Percentiles rank a stretch among this genome's conserved stretches.
Evolutionary conservation across 495 filamentous ascomycete species (phyloP).

Genomic region (Bombardia bombarda): DNA sequence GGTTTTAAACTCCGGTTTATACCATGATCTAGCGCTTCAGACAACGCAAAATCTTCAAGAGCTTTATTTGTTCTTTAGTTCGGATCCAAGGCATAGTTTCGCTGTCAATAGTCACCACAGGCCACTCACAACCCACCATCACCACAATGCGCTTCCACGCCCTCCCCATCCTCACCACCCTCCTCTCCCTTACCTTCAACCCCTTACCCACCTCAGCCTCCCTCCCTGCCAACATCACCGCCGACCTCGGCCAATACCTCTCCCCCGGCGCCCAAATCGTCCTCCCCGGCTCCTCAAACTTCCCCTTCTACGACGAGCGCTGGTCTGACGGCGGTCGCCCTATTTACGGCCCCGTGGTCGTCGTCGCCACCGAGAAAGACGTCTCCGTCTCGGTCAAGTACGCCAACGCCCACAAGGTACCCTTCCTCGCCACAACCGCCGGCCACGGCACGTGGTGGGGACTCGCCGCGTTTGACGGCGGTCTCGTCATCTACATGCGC

Average conservation of each 20-base stretch:
- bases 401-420: conserved; percentile 35
- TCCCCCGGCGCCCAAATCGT: not conserved
- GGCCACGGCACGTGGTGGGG: conserved; percentile 34
- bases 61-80: no score
- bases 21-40: no score
- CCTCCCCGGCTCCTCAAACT: not conserved
- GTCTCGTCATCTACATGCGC: conserved; percentile 40
- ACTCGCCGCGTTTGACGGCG: conserved; percentile 32
- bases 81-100: no score
- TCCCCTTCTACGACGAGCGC: not conserved
- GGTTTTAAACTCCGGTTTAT: no score
- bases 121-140: no score
- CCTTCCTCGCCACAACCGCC: conserved; percentile 42
- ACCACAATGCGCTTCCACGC: no score
- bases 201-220: no score
- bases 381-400: conserved; percentile 39
- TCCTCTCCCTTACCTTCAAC: no score
- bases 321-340: not conserved
- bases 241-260: not conserved
- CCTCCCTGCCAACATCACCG: no score
- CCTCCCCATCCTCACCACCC: no score
- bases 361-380: conserved; percentile 42
- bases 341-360: conserved; percentile 28
- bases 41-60: no score
- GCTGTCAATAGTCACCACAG: no score